Evolutionary conservation across 2,329 filamentous ascomycete genomes (phyloP), one percentile per base, ranked within the genome.

Genomic region (Xylariaceae sp.): DNA sequence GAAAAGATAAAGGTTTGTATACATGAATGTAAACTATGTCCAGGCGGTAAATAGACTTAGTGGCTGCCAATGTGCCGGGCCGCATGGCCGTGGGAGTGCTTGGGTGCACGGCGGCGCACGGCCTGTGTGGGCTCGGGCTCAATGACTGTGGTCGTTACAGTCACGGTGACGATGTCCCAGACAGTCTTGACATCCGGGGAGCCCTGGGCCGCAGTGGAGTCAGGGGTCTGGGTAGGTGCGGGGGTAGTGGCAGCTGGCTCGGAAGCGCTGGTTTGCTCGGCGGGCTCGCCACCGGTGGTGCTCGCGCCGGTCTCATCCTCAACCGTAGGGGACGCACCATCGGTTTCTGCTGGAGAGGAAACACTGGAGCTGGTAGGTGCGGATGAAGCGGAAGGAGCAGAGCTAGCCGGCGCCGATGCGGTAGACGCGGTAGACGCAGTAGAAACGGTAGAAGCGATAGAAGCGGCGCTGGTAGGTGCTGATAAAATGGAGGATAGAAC

Each of bases 151-250:
- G 54, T 60, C 22, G 57, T 67, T 10, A 62, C 67, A 22, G 71
- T 79, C 26, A 78, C 71, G 9, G 76, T 77, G 12, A 77, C 70
- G 2, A 76, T 76, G 61, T 76, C 69, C 63, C 68, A 76, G 49
- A 77, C 69, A 21, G 74, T 78, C 41, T 63, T 68, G 53, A 67
- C 59, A 21, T 61, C 59, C 49, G 66, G 67, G 45, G 63, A 56
- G 16, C 60, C 61, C 15, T 61, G 55, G 22, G 53, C 63, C 26
- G 59, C 40, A 26, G 52, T 40, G 32, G 53, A 37, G 12, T 48
- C 47, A 15, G 60, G 52, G 13, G 64, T 64, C 5, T 62, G 57
- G 15, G 66, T 65, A 37, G 61, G 51, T 21, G 49, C 50, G 26
- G 59, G 54, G 6, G 32, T 30, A 30, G 29, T 30, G 10, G 7